phyloP scores from a whole-genome alignment of 352 stramenopile species.

The Phytophthora pinifolia region DNA sequence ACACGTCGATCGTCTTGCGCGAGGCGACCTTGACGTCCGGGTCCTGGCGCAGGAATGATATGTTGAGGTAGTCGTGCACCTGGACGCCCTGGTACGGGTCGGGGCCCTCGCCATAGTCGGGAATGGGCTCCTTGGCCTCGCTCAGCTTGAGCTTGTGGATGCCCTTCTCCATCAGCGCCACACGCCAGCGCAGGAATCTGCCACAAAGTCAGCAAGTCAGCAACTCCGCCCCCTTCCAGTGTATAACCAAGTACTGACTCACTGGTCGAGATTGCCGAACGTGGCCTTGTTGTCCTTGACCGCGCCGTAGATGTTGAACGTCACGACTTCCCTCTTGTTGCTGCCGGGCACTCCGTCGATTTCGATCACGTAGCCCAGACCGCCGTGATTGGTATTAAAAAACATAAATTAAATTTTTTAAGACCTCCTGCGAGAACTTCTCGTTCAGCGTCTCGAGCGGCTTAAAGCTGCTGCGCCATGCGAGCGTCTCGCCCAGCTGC shows the following conservation, averaged over 20 bases:
- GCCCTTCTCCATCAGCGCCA: conserved; percentile 32
- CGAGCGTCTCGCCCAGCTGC: conserved; percentile 29
- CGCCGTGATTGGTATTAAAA: no score
- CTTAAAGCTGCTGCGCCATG: conserved; percentile 30
- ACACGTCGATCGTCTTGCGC: conserved; percentile 30
- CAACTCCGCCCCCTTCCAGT: not conserved
- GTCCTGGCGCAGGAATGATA: conserved; percentile 30
- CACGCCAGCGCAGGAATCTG: conserved; percentile 30
- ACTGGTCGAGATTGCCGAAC: conserved; percentile 28
- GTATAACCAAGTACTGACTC: not conserved
- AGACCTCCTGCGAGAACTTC: conserved; percentile 25
- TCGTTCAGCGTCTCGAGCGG: conserved; percentile 26
- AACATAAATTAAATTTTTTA: no score
- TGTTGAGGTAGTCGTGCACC: conserved; percentile 35
- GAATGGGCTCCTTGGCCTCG: conserved; percentile 22
- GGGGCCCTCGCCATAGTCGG: conserved; percentile 25
- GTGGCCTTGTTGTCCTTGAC: conserved; percentile 35
- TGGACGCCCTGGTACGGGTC: conserved; percentile 33
- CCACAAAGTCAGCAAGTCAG: conserved; percentile 8
- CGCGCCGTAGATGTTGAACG: conserved; percentile 34
- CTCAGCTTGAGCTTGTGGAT: conserved; percentile 34
- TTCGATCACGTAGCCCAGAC: conserved; percentile 29
- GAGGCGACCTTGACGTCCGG: conserved; percentile 29
- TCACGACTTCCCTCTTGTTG: conserved; percentile 34
- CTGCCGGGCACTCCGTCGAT: conserved; percentile 21